phyloP scores from a whole-genome alignment of 257 asterid genomes.

The Solanum microdontum region DNA sequence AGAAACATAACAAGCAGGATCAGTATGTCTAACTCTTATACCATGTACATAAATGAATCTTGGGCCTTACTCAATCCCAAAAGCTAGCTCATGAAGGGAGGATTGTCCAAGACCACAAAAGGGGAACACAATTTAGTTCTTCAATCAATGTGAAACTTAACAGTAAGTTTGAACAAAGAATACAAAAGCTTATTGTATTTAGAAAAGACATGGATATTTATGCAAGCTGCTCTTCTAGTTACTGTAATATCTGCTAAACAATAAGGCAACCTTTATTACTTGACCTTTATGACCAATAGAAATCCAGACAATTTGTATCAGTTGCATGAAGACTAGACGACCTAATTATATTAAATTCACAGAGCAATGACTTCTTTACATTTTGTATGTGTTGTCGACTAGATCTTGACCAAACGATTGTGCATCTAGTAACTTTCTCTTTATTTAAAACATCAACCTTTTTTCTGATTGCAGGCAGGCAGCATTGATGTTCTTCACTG shows the following conservation, averaged over 20 bases:
- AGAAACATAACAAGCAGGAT: not conserved
- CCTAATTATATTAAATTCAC: not conserved
- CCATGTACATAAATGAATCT: not conserved
- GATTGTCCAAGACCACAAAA: not conserved
- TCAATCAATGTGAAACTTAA: not conserved
- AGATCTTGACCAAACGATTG: not conserved
- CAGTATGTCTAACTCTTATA: not conserved
- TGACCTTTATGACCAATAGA: not conserved
- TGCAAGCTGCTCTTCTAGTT: not conserved
- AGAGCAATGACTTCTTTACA: not conserved
- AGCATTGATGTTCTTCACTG: constrained; percentile 20
- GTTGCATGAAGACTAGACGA: not conserved
- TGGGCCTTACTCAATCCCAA: not conserved
- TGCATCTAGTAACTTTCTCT: not conserved
- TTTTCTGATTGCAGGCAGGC: constrained; percentile 6
- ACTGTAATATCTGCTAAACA: not conserved
- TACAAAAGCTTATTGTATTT: not conserved
- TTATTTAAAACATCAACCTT: not conserved
- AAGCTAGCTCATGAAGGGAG: not conserved
- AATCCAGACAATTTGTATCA: not conserved
- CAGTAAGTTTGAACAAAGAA: not conserved
- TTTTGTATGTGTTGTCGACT: not conserved
- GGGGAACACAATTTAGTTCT: not conserved
- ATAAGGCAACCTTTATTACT: not conserved
- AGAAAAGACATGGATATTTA: not conserved